These are phyloP conservation scores for Scedosporium aurantiacum DNA, from an alignment of 2,329 filamentous ascomycete species.

Conservation along the genomic window DNA sequence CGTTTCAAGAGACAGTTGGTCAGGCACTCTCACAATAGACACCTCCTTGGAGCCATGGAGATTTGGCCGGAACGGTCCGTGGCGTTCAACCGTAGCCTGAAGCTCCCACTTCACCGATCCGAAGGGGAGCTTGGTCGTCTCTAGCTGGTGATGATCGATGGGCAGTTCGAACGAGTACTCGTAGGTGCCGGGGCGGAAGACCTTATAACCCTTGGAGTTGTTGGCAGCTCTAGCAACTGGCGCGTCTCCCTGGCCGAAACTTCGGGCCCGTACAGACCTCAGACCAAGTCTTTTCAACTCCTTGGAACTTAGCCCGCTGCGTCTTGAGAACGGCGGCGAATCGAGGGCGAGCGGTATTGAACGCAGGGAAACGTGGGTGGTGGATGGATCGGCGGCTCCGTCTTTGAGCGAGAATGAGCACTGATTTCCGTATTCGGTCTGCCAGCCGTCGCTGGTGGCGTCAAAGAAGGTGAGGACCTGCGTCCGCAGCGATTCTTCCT, in stretches of 20 bases:
- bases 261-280: slow-evolving; percentile 70
- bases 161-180: slow-evolving; percentile 73
- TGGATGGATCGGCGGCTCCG: slow-evolving; percentile 22
- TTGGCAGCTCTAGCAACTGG: slow-evolving; percentile 49
- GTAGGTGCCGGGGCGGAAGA: slow-evolving; percentile 65
- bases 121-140: slow-evolving; percentile 79
- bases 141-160: slow-evolving; percentile 77
- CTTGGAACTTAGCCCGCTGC: slow-evolving; percentile 25
- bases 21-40: slow-evolving; percentile 70
- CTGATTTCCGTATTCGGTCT: slow-evolving; percentile 51
- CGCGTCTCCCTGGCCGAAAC: slow-evolving; percentile 70
- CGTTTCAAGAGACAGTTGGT: slow-evolving; percentile 80
- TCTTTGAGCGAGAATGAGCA: slow-evolving; percentile 43
- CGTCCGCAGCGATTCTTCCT: slow-evolving; percentile 76
- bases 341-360: slow-evolving; percentile 10
- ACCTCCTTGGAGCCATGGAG: slow-evolving; percentile 75
- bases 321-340: slow-evolving; percentile 13
- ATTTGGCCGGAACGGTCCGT: slow-evolving; percentile 83
- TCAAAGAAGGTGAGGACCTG: slow-evolving; percentile 93
- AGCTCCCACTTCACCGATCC: slow-evolving; percentile 82
- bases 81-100: slow-evolving; percentile 72
- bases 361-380: slow-evolving; percentile 18
- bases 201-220: slow-evolving; percentile 64
- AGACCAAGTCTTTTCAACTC: slow-evolving; percentile 61
- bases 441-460: slow-evolving; percentile 50